Evolutionary conservation across 345 rosid genomes (phyloP), one percentile per base, ranked within the genome.

Genomic region (Hibiscus syriacus): DNA sequence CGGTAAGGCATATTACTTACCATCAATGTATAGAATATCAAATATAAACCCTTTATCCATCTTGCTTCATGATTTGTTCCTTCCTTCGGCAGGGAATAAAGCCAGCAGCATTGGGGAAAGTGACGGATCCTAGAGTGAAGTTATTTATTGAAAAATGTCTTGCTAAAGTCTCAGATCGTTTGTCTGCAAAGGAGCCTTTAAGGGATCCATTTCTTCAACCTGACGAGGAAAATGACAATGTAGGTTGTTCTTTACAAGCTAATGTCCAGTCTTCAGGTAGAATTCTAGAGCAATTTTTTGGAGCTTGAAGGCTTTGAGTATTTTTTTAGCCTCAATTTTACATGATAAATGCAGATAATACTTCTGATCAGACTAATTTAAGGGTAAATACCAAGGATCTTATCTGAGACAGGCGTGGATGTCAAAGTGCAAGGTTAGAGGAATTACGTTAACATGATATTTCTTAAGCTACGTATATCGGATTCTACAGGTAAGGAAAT

Each of bases 101-200:
- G n/a, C n/a, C n/a, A n/a, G n/a, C n/a, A n/a, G n/a, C 99, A 17
- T 80, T 94, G 79, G 83, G 77, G 27, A 94, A 86, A 73, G 97
- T 94, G 77, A 76, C 72, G 52, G 90, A 94, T 79, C 81, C 79
- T 17, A 77, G 75, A 34, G 90, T 94, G 38, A 85, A 72, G 81
- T 72, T 73, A 52, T 94, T 94, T 77, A 90, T 94, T 70, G 96
- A 86, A 77, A 94, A 94, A 79, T 94, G 99, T 68, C 87, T 90
- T 34, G 82, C 96, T 14, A 82, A 76, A 39, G 97, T 82, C 63
- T 80, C 96, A 14, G 80, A 84, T 16, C 87, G 99, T 50, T 75
- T 89, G 71, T 66, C 92, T 4, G 97, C 99, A 34, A 84, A 81
- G 79, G 91, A 94, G 71, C 97, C 89, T 65, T 73, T 94, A 77